Base-by-base conservation (phyloP, 176 grass and related monocot genomes). In the Rhynchospora breviuscula region DNA sequence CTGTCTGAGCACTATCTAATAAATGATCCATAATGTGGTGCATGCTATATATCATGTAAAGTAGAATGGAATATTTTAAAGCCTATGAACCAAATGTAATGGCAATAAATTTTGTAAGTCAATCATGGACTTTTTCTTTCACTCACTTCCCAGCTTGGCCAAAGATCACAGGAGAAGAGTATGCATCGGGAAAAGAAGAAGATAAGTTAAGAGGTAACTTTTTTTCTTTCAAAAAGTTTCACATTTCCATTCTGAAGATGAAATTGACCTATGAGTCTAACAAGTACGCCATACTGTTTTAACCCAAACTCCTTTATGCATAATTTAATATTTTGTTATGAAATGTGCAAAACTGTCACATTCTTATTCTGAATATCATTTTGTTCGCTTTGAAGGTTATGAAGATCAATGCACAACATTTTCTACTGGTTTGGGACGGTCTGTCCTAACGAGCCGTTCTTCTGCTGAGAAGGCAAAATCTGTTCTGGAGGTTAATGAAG, bases 401-500 rank as follows among this genome's bases (percentile, higher is more conserved):
- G 62, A 82, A 52, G 43, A 13, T 25, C 60, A 66, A 23, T 56
- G 81, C 21, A 84, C 90, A 61, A 86, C 90, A 40, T 94, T 97
- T 60, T 53, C 67, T 80, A 91, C 84, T 2, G 90, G 85, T 78
- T 67, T n/a, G 2, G 78, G 78, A 68, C 88, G 26, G 87, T 63
- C 83, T 7, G 87, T 89, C 54, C 58, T 71, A 18, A n/a, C 86
- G n/a, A 91, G 83, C 54, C 79, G 59, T 78, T 66, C 79, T 71
- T 94, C 87, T 49, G 83, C 92, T 51, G 66, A 83, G 75, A 92
- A 86, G 85, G 85, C 90, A 49, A 94, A 29, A 60, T 10, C 85
- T 76, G 63, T 89, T 87, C 77, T 97, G 67, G 90, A 87, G 49
- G 86, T 57, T 67, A 84, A 69, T 82, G 85, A 43, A 45, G 57